A percentile compares a stretch with the other conserved stretches of the same genome.
These are phyloP conservation scores for Pythium monospermum DNA, from an alignment of 352 stramenopile genomes.

Conservation along the genomic window DNA sequence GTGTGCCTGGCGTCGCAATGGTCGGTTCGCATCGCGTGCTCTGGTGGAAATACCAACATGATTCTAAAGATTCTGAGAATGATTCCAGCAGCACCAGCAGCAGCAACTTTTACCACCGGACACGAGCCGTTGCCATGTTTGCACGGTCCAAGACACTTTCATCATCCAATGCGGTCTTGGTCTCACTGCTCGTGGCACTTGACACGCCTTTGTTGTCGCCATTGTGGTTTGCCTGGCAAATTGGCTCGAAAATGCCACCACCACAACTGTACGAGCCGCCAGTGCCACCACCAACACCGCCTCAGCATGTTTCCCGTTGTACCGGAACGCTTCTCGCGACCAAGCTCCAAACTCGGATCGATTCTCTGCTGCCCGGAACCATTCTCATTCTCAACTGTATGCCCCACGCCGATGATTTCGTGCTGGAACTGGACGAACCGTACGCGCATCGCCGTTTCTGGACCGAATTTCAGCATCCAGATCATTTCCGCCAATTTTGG, in stretches of 20 bases:
- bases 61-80: conserved; percentile 42
- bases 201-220: conserved; percentile 52
- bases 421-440: conserved; percentile 28
- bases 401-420: conserved; percentile 32
- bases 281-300: background rate
- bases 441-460: conserved; percentile 48
- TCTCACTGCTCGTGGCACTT: conserved; percentile 53
- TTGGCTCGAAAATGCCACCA: conserved; percentile 46
- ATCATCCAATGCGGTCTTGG: conserved; percentile 58
- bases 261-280: conserved; percentile 19
- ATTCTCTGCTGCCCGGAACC: conserved; percentile 43
- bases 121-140: conserved; percentile 48
- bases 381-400: conserved; percentile 46
- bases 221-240: conserved; percentile 60
- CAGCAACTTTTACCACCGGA: no score
- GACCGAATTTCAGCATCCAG: conserved; percentile 28
- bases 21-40: conserved; percentile 33
- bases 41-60: conserved; percentile 50
- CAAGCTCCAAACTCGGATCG: conserved; percentile 39
- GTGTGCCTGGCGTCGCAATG: conserved; percentile 40
- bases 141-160: conserved; percentile 40
- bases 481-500: conserved; percentile 54
- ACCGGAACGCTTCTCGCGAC: conserved; percentile 24
- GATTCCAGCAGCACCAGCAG: no score
- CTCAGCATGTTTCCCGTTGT: conserved; percentile 25